Evolutionary conservation across 371 early-diverging fungal species (phyloP).

Genomic region (Rhizopus arrhizus): DNA sequence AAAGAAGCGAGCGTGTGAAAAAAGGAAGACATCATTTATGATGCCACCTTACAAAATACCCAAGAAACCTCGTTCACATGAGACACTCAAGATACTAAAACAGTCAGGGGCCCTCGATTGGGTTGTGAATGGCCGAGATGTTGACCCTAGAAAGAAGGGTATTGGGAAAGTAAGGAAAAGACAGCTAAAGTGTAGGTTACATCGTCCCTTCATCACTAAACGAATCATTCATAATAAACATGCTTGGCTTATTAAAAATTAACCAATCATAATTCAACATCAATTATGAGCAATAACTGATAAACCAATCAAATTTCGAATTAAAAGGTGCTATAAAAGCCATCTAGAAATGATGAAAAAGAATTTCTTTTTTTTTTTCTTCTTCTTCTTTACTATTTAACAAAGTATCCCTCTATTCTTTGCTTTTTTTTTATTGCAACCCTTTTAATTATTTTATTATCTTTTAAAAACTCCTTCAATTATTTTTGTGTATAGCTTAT

Average conservation of each 20-base stretch:
- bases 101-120: constrained; percentile 1
- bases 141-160: neutral
- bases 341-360: too few relatives aligned
- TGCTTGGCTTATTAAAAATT: constrained; percentile 3
- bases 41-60: neutral
- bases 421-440: neutral
- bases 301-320: neutral
- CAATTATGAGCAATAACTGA: constrained; percentile 4
- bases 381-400: neutral
- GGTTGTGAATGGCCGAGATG: constrained; percentile 8
- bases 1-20: neutral
- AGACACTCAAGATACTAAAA: constrained; percentile 2
- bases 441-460: constrained; percentile 3
- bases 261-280: neutral
- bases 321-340: neutral
- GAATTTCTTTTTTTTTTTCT: neutral
- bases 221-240: constrained; percentile 3
- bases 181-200: neutral
- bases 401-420: neutral
- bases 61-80: neutral
- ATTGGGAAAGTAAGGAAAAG: constrained; percentile 7
- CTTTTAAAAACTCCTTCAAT: constrained; percentile 8
- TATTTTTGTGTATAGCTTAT: neutral
- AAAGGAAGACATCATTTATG: neutral
- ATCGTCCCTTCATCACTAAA: constrained; percentile 10